A percentile compares a stretch with the other conserved stretches of the same genome.
Conservation (phyloP, 2,329 filamentous ascomycete species). For the Microcyclospora tardicrescens region DNA sequence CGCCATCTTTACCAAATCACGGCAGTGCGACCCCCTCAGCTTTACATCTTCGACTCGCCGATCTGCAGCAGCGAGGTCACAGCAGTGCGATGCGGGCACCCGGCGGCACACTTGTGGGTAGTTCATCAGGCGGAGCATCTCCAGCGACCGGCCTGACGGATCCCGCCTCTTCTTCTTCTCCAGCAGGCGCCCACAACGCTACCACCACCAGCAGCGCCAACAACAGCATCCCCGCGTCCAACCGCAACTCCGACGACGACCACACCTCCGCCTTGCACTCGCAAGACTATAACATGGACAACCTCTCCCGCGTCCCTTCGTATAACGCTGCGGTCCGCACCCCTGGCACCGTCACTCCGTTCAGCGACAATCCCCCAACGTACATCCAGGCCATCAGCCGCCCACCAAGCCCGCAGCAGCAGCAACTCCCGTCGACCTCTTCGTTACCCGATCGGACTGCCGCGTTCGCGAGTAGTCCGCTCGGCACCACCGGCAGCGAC, state of each 20-base stretch:
- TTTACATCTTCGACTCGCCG: slow-evolving; percentile 55
- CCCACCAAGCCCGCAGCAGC: slow-evolving; percentile 24
- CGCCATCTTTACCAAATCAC: slow-evolving; percentile 38
- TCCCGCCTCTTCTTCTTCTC: no score
- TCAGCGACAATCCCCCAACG: slow-evolving; percentile 29
- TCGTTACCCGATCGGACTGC: slow-evolving; percentile 1
- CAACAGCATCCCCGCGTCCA: slow-evolving; percentile 19
- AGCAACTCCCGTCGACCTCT: background rate
- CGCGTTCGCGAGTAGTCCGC: background rate
- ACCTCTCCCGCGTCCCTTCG: slow-evolving; percentile 36
- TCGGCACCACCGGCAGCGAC: background rate
- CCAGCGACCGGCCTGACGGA: slow-evolving; percentile 12
- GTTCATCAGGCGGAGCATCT: slow-evolving; percentile 21
- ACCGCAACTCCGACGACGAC: slow-evolving; percentile 21
- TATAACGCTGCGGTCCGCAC: slow-evolving; percentile 39
- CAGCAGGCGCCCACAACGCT: slow-evolving; percentile 10
- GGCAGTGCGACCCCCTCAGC: slow-evolving; percentile 42
- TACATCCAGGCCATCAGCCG: slow-evolving; percentile 35
- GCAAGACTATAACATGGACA: slow-evolving; percentile 32
- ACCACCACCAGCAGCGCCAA: slow-evolving; percentile 1
- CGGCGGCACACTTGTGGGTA: slow-evolving; percentile 14
- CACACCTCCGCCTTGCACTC: slow-evolving; percentile 8
- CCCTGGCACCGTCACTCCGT: slow-evolving; percentile 28
- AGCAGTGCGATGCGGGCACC: slow-evolving; percentile 16
- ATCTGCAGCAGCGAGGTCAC: slow-evolving; percentile 33